Base-by-base conservation (phyloP, 257 asterid genomes). In the Solanum piurae region DNA sequence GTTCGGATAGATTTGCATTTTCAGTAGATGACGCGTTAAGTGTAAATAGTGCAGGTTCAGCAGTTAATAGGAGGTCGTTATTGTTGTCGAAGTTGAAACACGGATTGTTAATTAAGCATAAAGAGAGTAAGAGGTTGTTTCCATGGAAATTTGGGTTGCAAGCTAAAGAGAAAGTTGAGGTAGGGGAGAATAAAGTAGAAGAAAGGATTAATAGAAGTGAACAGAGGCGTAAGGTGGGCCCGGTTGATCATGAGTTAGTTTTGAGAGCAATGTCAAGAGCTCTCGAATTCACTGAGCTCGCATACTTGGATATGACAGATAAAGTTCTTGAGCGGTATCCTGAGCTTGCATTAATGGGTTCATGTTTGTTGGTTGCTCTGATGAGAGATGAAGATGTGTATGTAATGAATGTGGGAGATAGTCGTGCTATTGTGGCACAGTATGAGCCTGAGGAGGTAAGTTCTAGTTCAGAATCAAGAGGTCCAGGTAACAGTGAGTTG, bases 1-100 rank as follows among this genome's bases (percentile, higher is more conserved):
- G 91, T 52, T 87, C 91, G 14, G 88, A 89, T 69, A 85, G 91
- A 84, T 89, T 89, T 40, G 89, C 91, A 77, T 87, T 89, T 87
- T 89, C 91, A 31, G 91, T 89, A n/a, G 89, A 89, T 76, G 91
- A 89, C 14, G 89, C 90, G 2, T 74, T 89, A 25, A 89, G 89
- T 27, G 88, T 89, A 52, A 84, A 68, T 69, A 89, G 86, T 55
- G 90, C 89, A 27, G 85, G 89, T 23, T 85, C 89, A 23, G 89
- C 87, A 25, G 87, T 86, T 36, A 88, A 72, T 83, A 89, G 89
- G 85, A 86, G 89, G 62, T 89, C 90, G 23, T 58, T 88, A 69
- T n/a, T 88, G 33, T 68, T 88, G 75, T 88, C 89, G 6, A 88
- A 89, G 38, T 79, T 88, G 88, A 88, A 88, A 66, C 90, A 88